Percentiles rank a stretch among this genome's conserved stretches.
phyloP scores from a whole-genome alignment of 352 stramenopile species.

The Phytophthora capsici region DNA sequence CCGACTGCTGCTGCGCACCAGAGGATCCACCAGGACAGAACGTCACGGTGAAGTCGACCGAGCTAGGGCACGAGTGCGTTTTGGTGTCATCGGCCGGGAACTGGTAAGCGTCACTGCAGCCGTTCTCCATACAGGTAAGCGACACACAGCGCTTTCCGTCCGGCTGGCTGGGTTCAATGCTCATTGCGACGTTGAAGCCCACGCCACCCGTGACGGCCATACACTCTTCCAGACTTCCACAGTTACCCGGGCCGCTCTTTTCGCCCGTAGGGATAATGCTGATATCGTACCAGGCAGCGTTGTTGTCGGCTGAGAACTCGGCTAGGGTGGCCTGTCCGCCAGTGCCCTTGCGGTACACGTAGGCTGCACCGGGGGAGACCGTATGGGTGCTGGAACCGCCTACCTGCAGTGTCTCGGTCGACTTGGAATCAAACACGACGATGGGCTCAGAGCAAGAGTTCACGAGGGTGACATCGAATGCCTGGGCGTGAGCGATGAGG shows the following conservation, averaged over 20 bases:
- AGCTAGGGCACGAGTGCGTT: constrained; percentile 63
- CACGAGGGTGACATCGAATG: constrained; percentile 51
- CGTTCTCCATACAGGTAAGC: constrained; percentile 62
- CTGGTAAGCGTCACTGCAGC: constrained; percentile 71
- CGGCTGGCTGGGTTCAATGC: constrained; percentile 53
- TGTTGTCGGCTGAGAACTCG: constrained; percentile 69
- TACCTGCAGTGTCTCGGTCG: constrained; percentile 38
- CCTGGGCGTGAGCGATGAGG: constrained; percentile 33
- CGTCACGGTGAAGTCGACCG: constrained; percentile 63
- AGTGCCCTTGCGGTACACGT: constrained; percentile 58
- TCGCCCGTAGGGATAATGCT: constrained; percentile 77
- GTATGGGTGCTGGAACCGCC: constrained; percentile 40
- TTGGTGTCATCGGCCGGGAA: constrained; percentile 76
- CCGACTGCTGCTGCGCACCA: constrained; percentile 24
- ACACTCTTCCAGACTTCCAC: constrained; percentile 53
- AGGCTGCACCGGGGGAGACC: constrained; percentile 41
- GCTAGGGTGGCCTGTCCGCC: constrained; percentile 61
- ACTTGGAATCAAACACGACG: constrained; percentile 55
- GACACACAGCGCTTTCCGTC: constrained; percentile 49
- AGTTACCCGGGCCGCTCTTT: constrained; percentile 48
- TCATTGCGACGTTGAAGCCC: constrained; percentile 77
- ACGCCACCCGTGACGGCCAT: constrained; percentile 61
- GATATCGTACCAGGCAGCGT: constrained; percentile 74
- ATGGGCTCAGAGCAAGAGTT: constrained; percentile 59
- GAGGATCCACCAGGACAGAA: constrained; percentile 50